These are phyloP conservation scores for Cryptococcus sp. DNA, from an alignment of 1,284 basidiomycete genomes.

Conservation along the genomic window DNA sequence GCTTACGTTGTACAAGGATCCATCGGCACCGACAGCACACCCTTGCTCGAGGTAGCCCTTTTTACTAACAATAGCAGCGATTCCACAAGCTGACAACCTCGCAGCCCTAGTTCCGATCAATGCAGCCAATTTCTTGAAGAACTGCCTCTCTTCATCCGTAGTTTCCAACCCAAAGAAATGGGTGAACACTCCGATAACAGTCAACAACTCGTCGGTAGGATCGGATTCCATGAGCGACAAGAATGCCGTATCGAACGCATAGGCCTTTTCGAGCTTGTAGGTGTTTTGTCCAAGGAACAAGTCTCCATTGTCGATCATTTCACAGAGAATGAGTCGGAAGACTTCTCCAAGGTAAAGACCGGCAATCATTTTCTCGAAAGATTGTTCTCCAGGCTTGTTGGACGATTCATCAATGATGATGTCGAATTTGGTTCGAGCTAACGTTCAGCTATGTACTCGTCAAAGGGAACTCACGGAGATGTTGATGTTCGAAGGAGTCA, in stretches of 20 bases:
- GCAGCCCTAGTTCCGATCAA: constrained; percentile 87
- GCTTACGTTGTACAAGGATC: constrained; percentile 84
- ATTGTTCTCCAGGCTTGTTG: constrained; percentile 93
- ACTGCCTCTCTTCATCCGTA: constrained; percentile 86
- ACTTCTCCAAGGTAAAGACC: constrained; percentile 97
- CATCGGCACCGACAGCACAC: constrained; percentile 85
- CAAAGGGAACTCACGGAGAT: constrained; percentile 57
- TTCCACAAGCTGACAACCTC: constrained; percentile 82
- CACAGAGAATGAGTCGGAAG: constrained; percentile 85
- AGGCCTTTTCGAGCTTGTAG: constrained; percentile 91
- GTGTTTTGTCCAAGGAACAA: constrained; percentile 97
- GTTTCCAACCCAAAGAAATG: constrained; percentile 94
- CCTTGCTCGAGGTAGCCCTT: constrained; percentile 80
- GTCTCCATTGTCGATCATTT: constrained; percentile 93
- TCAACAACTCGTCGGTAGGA: constrained; percentile 94
- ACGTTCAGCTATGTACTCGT: constrained; percentile 4
- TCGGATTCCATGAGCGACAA: constrained; percentile 95
- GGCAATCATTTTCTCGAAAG: constrained; percentile 90
- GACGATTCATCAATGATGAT: constrained; percentile 84
- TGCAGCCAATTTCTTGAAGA: constrained; percentile 86
- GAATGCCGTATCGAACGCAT: constrained; percentile 94
- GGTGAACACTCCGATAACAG: constrained; percentile 92
- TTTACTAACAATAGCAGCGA: constrained; percentile 88
- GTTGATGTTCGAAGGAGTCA: constrained; percentile 92
- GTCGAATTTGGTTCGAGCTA: constrained; percentile 87